Base-by-base conservation (phyloP, 2,329 filamentous ascomycete genomes). In the Colletotrichum neosansevieriae region DNA sequence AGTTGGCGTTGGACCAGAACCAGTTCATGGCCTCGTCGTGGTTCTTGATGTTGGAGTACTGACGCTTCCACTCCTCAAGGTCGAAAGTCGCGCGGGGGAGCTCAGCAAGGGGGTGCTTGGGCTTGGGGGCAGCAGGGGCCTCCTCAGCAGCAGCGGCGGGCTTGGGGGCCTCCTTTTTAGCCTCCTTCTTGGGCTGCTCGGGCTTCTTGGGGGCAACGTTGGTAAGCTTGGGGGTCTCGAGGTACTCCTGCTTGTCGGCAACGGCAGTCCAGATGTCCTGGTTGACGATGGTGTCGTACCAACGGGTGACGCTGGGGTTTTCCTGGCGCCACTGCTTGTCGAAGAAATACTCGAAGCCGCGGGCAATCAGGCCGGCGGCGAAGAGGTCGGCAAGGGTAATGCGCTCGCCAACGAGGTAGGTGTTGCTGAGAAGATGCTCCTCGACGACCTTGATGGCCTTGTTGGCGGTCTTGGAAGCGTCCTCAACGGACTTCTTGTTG, bases 401-500 rank as follows among this genome's bases (percentile, higher is more conserved):
- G 79, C 96, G 94, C 90, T 99, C 96, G 80, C 94, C 94, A 77
- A 98, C 95, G 74, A 99, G 93, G 90, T 92, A 99, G 78, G 96
- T 99, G 90, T 97, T 94, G 85, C 92, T 86, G 73, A 91, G 86
- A 75, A 99, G 91, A 87, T 98, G 93, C 79, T 92, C 86, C 86
- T 99, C 96, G 63, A 96, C 84, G 74, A 93, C 88, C 71, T 84
- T 82, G 75, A 97, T 77, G 74, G 86, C 89, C 86, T 91, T 91
- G 75, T 88, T 81, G 69, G 91, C 83, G 71, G 80, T 85, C 86
- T 93, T 93, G 79, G 89, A 84, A 74, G 88, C 83, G 32, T 97
- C 94, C 63, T 98, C 95, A 71, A 96, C 92, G 78, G 84, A 86
- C 92, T 97, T 98, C 93, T 98, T 99, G 91, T 98, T 98, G 90